Percentiles rank a stretch among this genome's conserved stretches.
Conservation (phyloP, 176 grass and related monocot species). For the Themeda triandra region DNA sequence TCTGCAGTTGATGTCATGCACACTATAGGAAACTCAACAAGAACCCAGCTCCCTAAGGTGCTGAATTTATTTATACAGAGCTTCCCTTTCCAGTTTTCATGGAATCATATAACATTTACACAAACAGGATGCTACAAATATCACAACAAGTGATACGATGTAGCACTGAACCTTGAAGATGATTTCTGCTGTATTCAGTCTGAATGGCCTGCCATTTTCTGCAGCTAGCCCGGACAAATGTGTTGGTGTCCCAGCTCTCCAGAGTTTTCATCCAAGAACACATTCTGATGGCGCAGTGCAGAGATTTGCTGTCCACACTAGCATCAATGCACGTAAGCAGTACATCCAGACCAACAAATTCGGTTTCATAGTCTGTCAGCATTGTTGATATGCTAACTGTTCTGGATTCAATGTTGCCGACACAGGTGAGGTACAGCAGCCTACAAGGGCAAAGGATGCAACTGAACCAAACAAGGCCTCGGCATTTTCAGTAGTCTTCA, state of each 20-base stretch:
- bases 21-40: constrained; percentile 47
- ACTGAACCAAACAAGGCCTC: not conserved
- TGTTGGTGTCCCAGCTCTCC: constrained; percentile 47
- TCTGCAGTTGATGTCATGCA: constrained; percentile 71
- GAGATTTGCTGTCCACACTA: constrained; percentile 57
- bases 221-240: constrained; percentile 49
- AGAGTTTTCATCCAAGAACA: constrained; percentile 44
- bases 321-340: constrained; percentile 65
- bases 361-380: not conserved
- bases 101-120: not conserved
- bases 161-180: not conserved
- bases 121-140: not conserved
- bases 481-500: not conserved
- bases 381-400: constrained; percentile 8
- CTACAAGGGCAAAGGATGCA: constrained; percentile 53
- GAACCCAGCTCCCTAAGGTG: constrained; percentile 48
- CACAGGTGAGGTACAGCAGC: constrained; percentile 59
- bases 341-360: not conserved
- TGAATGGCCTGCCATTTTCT: constrained; percentile 9
- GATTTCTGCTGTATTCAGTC: not conserved
- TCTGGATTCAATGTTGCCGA: not conserved
- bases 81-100: not conserved
- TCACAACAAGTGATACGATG: too few relatives aligned
- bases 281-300: constrained; percentile 45
- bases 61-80: not conserved